Evolutionary conservation across 106 monocot genomes (phyloP).

Genomic region (Dioscorea alata): DNA sequence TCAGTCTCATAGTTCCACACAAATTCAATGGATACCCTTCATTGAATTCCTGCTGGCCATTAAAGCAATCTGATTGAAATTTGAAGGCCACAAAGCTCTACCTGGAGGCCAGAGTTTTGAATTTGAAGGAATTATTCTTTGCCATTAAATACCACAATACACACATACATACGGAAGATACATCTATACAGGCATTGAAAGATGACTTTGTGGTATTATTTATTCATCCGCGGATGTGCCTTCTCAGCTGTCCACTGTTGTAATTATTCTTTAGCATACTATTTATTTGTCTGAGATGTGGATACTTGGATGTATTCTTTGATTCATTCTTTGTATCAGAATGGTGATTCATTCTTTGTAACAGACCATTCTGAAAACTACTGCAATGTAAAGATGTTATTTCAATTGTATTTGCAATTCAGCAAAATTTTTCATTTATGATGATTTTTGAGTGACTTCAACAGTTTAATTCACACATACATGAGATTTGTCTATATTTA

Average conservation of each 20-base stretch:
- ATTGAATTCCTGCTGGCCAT: neutral
- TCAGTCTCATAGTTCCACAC: neutral
- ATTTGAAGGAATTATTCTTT: neutral
- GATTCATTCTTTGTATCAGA: neutral
- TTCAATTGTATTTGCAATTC: too few species aligned
- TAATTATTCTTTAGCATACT: neutral
- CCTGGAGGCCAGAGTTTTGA: conserved; percentile 1
- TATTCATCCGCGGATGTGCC: too few species aligned
- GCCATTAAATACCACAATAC: neutral
- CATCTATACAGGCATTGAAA: too few species aligned
- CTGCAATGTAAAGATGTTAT: too few species aligned
- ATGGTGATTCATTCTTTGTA: neutral
- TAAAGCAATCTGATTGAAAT: neutral
- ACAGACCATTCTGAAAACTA: too few species aligned
- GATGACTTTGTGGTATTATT: too few species aligned
- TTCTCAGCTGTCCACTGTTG: neutral
- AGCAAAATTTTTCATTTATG: too few species aligned
- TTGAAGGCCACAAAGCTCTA: neutral
- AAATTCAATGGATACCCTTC: neutral
- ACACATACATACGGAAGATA: too few species aligned
- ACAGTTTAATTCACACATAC: too few species aligned
- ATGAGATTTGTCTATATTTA: too few species aligned
- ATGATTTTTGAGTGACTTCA: too few species aligned
- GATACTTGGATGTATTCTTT: neutral
- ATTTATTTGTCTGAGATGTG: neutral